These are phyloP conservation scores for Triticum urartu DNA, from an alignment of 176 grass and related monocot species.

Conservation along the genomic window DNA sequence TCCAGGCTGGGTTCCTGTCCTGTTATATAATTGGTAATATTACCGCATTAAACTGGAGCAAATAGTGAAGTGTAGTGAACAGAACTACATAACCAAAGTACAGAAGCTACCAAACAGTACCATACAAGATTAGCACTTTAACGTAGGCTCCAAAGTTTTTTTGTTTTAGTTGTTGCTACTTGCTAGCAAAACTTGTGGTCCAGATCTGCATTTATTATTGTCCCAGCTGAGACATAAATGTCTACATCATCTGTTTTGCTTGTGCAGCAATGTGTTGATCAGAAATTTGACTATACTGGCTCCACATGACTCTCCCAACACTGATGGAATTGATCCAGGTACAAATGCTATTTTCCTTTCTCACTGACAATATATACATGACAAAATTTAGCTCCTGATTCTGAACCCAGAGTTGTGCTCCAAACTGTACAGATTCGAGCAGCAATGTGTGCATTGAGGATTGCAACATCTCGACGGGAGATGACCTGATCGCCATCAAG, in stretches of 20 bases:
- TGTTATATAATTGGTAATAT: constrained; percentile 15
- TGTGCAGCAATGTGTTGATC: constrained; percentile 84
- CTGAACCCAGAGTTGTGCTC: constrained; percentile 6
- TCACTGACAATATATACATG: not conserved
- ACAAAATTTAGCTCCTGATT: not conserved
- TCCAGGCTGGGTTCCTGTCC: constrained; percentile 27
- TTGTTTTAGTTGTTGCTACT: constrained; percentile 31
- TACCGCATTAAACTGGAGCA: constrained; percentile 14
- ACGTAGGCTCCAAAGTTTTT: constrained; percentile 22
- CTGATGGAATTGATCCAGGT: constrained; percentile 96
- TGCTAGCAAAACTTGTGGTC: constrained; percentile 21
- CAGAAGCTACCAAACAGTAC: constrained; percentile 17
- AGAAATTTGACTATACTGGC: constrained; percentile 83
- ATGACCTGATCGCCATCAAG: constrained; percentile 81
- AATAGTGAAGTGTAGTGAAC: constrained; percentile 12
- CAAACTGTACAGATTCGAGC: constrained; percentile 70
- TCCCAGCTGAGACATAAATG: constrained; percentile 36
- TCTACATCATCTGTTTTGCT: constrained; percentile 10
- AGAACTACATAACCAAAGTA: not conserved
- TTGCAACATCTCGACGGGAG: constrained; percentile 87
- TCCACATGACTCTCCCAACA: constrained; percentile 90
- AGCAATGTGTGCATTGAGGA: constrained; percentile 88
- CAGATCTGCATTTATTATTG: constrained; percentile 35
- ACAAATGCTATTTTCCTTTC: constrained; percentile 25
- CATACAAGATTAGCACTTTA: constrained; percentile 21